Conservation (phyloP, 306 rosid genomes). For the Hylodesmum podocarpum region DNA sequence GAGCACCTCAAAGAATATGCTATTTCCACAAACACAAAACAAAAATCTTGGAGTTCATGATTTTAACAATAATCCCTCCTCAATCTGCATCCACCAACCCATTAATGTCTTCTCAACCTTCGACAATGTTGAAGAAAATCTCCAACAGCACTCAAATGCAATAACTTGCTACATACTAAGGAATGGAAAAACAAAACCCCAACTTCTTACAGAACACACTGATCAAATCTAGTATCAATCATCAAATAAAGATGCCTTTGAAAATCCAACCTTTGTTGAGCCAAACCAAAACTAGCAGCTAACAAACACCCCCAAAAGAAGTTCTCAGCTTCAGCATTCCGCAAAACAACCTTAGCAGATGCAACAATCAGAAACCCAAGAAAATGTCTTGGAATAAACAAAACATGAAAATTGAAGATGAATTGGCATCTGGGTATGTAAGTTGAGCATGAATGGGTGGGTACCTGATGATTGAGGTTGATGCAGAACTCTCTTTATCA, state of each 20-base stretch:
- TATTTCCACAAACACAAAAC: slow-evolving; percentile 11
- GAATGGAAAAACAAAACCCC: neutral
- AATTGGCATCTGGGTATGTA: slow-evolving; percentile 36
- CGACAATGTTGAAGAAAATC: slow-evolving; percentile 22
- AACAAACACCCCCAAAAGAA: slow-evolving; percentile 20
- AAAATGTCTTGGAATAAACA: neutral
- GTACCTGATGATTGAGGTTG: slow-evolving; percentile 36
- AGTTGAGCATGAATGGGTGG: slow-evolving; percentile 8
- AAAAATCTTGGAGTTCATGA: neutral
- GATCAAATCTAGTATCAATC: neutral
- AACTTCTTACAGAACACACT: neutral
- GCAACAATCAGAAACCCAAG: slow-evolving; percentile 3
- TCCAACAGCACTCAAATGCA: neutral
- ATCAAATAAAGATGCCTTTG: slow-evolving; percentile 13
- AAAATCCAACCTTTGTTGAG: slow-evolving; percentile 32
- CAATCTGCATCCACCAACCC: slow-evolving; percentile 25
- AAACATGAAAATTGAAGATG: neutral
- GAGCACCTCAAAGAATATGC: slow-evolving; percentile 6
- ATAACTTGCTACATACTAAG: neutral
- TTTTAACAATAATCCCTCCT: neutral
- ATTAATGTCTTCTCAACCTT: slow-evolving; percentile 29
- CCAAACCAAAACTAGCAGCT: slow-evolving; percentile 29
- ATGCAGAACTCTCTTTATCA: slow-evolving; percentile 28
- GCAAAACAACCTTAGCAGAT: neutral
- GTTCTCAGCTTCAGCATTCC: slow-evolving; percentile 11